These are phyloP conservation scores for Pneumocystis jirovecii DNA, from an alignment of 1,139 yeast species.

Conservation along the genomic window DNA sequence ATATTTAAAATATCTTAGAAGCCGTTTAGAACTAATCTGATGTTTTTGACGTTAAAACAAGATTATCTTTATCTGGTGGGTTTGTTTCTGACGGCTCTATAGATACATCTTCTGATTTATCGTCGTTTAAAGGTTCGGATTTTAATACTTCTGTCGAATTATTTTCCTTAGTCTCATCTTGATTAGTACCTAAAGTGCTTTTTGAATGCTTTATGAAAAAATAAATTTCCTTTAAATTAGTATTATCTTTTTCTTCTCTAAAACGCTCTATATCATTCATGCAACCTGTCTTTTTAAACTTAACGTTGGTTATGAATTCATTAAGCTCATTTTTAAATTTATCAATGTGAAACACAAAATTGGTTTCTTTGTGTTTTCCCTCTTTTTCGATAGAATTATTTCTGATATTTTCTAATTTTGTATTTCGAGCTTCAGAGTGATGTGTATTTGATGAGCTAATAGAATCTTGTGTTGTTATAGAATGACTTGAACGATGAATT, in stretches of 20 bases:
- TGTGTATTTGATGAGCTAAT: slow-evolving; percentile 60
- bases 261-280: slow-evolving; percentile 67
- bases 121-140: not conserved
- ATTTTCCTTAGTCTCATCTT: not conserved
- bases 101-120: not conserved
- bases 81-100: not conserved
- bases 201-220: not conserved
- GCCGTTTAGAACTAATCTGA: not conserved
- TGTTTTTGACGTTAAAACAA: not conserved
- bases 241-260: slow-evolving; percentile 47
- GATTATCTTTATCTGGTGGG: not conserved
- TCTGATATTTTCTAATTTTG: slow-evolving; percentile 71
- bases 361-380: slow-evolving; percentile 62
- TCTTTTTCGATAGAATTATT: slow-evolving; percentile 81
- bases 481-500: slow-evolving; percentile 20
- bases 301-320: slow-evolving; percentile 63
- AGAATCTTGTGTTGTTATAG: slow-evolving; percentile 15
- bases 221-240: slow-evolving; percentile 19
- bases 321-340: slow-evolving; percentile 81
- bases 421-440: slow-evolving; percentile 58
- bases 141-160: not conserved
- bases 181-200: not conserved
- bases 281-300: slow-evolving; percentile 72
- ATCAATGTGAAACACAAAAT: slow-evolving; percentile 39
- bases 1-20: not conserved